Conservation (phyloP, 192 early-diverging fungal genomes). For the Podila epigama region DNA sequence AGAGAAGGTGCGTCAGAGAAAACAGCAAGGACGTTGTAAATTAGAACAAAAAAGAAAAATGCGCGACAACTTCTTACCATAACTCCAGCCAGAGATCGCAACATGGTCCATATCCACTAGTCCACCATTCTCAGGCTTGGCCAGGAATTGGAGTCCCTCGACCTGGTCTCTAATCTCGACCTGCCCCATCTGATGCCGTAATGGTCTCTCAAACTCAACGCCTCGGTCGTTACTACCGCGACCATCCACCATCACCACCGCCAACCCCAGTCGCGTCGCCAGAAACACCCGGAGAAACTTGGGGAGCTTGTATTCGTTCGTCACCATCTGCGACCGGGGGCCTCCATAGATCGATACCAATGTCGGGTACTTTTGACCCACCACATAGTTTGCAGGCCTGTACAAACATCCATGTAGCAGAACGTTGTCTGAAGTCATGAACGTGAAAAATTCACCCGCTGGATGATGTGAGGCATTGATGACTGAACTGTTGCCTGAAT, state of each 20-base stretch:
- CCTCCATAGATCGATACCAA: conserved; percentile 77
- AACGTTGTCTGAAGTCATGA: conserved; percentile 58
- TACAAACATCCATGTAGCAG: conserved; percentile 66
- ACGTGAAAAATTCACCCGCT: conserved; percentile 60
- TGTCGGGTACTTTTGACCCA: conserved; percentile 64
- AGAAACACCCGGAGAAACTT: conserved; percentile 66
- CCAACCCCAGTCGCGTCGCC: conserved; percentile 58
- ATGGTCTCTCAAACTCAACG: conserved; percentile 62
- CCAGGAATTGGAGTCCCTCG: conserved; percentile 56
- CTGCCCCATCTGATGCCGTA: conserved; percentile 61
- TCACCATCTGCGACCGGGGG: conserved; percentile 75
- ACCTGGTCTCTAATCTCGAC: conserved; percentile 73
- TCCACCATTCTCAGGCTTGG: conserved; percentile 50
- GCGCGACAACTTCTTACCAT: conserved; percentile 39
- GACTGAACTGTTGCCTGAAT: not conserved
- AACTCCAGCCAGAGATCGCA: conserved; percentile 78
- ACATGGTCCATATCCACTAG: conserved; percentile 66
- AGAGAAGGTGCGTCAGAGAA: too few relatives aligned
- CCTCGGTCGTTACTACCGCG: conserved; percentile 74
- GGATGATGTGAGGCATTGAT: conserved; percentile 42
- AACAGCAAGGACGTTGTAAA: too few relatives aligned
- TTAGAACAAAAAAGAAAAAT: not conserved
- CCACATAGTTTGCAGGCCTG: conserved; percentile 54
- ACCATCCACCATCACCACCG: conserved; percentile 70
- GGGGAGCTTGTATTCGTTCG: conserved; percentile 74